Base-by-base conservation (phyloP, 306 rosid genomes). In the Quercus wislizeni region DNA sequence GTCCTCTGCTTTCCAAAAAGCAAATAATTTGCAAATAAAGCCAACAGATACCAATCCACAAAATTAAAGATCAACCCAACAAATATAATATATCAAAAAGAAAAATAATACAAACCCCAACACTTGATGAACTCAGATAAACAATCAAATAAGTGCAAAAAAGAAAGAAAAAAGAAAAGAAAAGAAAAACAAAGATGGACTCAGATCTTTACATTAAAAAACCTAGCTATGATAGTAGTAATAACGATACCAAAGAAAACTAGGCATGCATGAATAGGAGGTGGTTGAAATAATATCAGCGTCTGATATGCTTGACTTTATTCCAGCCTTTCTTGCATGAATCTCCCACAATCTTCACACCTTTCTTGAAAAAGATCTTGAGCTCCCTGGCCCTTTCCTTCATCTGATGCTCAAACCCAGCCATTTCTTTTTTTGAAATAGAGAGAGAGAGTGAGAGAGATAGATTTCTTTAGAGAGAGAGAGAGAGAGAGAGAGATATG, bases 311-410 rank as follows among this genome's bases (percentile, higher is more conserved):
- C 92, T 75, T 91, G 74, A 93, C 84, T 85, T 85, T 93, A 75
- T 17, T 5, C 98, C 97, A 92, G 1, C 98, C 94, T 79, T 89
- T 94, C 90, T 84, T 94, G 91, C 90, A 90, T 17, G 98, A 82
- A n/a, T 89, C 64, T 51, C 94, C 91, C 0, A 92, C 96, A 56
- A 88, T 28, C 85, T 71, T 90, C 43, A 89, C 86, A 1, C 98
- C 96, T 75, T 84, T 94, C 78, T 77, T 82, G 35, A 94, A 69
- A 2, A 92, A 61, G 38, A 1, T 25, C 87, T 84, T 88, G 68
- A 94, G 82, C 81, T 64, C 94, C 79, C 14, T 67, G 6, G 94
- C 92, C 78, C 88, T 89, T 23, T 56, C 27, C 86, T 84, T 92
- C 92, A 92, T 83, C 79, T 89, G 86, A 13, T 72, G 43, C 76